Base-by-base conservation (phyloP, 768 basidiomycete genomes). In the Podaxis sp. region DNA sequence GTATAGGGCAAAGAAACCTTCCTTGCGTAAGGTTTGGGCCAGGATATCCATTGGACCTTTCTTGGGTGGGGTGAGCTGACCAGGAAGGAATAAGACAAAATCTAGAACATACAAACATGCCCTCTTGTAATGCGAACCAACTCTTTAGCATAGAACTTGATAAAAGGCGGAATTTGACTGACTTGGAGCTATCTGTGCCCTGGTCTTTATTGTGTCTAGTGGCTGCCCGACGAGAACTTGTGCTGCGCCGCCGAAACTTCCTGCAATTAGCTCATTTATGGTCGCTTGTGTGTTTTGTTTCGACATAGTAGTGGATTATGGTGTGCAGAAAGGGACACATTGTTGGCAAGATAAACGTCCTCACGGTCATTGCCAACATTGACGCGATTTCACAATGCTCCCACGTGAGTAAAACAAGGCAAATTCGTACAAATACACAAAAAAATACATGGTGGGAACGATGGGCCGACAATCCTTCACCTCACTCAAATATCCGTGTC, bases 161-260 rank as follows among this genome's bases (percentile, higher is more conserved):
- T 10, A 27, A 35, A 61, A 21, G 57, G 62, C 25, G 61, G 57
- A 37, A 21, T 35, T 35, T 27, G 63, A 75, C 78, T 67, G 67
- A 94, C 94, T 86, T 16, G 91, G 89, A 37, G 91, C 90, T 66
- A 89, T 88, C 72, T 95, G 92, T 10, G 93, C 91, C 53, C 93
- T 82, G 23, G 92, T 93, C 79, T 94, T 94, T 71, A 94, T 73
- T 0, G 93, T 94, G 68, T 94, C 93, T 27, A 95, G 78, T 1
- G 92, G 93, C 65, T 96, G 95, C 2, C 95, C 94, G n/a, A 95
- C 90, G 10, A 98, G 77, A 11, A 98, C 95, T 67, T 98, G 96
- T 0, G 92, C 88, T 1, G 94, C 94, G n/a, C 96, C 96, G 35
- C 87, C 95, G 5, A 93, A 82, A 71, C 90, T 92, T 4, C 95